These are phyloP conservation scores for Isoetes taiwanensis DNA, from an alignment of 75 land plant species.

Conservation along the genomic window DNA sequence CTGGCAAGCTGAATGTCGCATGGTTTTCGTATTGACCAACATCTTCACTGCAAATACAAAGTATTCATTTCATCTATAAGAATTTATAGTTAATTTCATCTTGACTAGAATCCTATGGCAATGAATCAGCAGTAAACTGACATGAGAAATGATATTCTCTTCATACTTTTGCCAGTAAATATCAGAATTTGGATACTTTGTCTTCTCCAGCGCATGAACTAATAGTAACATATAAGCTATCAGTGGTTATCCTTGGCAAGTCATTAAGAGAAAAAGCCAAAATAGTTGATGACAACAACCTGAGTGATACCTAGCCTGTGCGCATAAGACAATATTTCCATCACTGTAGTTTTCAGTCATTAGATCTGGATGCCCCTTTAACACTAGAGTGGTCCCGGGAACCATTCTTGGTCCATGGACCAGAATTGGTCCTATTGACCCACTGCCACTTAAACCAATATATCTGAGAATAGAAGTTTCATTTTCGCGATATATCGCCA, in stretches of 20 bases:
- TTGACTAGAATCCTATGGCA: constrained; percentile 46
- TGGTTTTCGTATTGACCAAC: constrained; percentile 97
- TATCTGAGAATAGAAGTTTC: no score
- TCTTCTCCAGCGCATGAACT: constrained; percentile 91
- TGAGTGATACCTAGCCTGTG: constrained; percentile 47
- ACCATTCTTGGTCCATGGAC: no score
- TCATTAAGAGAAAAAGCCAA: no score
- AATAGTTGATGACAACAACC: constrained; percentile 38
- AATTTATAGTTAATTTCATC: constrained; percentile 20
- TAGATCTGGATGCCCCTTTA: constrained; percentile 66
- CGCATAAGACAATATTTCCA: constrained; percentile 68
- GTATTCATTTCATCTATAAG: constrained; percentile 3
- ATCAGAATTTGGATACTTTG: constrained; percentile 83
- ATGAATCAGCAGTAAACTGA: constrained; percentile 88
- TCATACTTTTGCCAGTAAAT: constrained; percentile 66
- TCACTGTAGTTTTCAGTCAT: constrained; percentile 74
- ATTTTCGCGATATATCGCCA: no score
- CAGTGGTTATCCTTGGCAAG: no score
- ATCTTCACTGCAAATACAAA: constrained; percentile 38
- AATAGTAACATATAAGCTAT: constrained; percentile 58
- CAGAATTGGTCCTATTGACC: no score
- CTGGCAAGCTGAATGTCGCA: constrained; percentile 67
- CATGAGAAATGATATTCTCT: constrained; percentile 76
- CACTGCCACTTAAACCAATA: no score
- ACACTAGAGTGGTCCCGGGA: no score